Base-by-base conservation (phyloP, 345 rosid genomes). In the Arabis alpina region DNA sequence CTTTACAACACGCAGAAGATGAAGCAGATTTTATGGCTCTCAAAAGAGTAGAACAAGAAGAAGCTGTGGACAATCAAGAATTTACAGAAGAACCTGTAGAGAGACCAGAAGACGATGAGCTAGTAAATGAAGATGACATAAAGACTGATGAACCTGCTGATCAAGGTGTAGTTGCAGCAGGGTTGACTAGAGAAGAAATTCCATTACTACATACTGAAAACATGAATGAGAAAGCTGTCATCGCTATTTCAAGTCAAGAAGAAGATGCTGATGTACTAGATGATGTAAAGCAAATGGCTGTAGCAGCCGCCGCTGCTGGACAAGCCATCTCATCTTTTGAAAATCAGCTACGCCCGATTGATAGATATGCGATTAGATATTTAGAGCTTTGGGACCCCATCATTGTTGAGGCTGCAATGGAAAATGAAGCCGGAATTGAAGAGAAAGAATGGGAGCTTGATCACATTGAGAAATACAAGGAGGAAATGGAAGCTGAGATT, bases 1-100 rank as follows among this genome's bases (percentile, higher is more conserved):
- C 98, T 74, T 77, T 95, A 59, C 92, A 95, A 77, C 76, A 81
- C 74, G 99, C 88, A 4, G 99, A 95, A 86, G 99, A 95, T 85
- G 99, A 95, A 77, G 99, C 99, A 76, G 99, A 95, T 83, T 95
- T 92, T 82, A 92, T 95, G 98, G 99, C 99, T 71, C 76, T 95
- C 73, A 95, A 95, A 84, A 92, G 80, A 83, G 99, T 88, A 24
- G 99, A 92, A 78, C 86, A 84, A 86, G 99, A 95, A 81, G 99
- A 95, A 83, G 99, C 97, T 73, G 99, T 95, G 61, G 97, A 87
- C 53, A 95, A 90, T 81, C 99, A 95, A 80, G 99, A 95, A 78
- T 95, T 95, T 77, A 87, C 98, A 3, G 99, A 95, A 80, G 98
- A 93, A 80, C 91, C 94, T 37, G 79, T 82, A 68, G 93, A 85